These are phyloP conservation scores for Ophiostoma quercus DNA, from an alignment of 2,329 filamentous ascomycete species.

Conservation along the genomic window DNA sequence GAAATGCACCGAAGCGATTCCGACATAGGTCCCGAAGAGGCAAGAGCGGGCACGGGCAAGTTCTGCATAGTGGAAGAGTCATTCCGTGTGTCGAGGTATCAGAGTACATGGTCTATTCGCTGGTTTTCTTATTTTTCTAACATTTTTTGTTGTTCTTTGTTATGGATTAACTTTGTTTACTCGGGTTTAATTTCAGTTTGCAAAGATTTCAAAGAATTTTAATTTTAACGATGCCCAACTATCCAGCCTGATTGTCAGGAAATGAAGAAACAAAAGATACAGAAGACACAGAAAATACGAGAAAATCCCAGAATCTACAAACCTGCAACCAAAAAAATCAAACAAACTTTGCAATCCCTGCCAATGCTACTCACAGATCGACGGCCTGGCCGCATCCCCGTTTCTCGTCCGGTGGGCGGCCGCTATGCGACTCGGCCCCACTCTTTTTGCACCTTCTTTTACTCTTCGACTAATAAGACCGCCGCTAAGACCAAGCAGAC, in stretches of 20 bases:
- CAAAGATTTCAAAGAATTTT: background rate
- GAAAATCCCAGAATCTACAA: background rate
- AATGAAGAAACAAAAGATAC: background rate
- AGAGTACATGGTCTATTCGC: background rate
- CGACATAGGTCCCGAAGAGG: background rate
- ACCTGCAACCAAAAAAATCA: background rate
- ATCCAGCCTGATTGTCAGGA: too few species aligned
- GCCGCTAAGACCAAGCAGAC: background rate
- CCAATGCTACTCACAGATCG: conserved; percentile 14
- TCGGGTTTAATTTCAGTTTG: background rate
- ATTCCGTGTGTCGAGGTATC: background rate
- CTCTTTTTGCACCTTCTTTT: background rate
- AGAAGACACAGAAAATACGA: background rate
- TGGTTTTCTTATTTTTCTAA: background rate
- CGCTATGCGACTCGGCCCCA: conserved; percentile 13
- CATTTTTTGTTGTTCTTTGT: background rate
- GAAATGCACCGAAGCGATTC: background rate
- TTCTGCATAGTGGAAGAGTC: background rate
- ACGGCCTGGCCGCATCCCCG: conserved; percentile 20
- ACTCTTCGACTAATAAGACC: background rate
- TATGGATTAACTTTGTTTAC: background rate
- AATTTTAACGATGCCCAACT: background rate
- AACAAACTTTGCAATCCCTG: background rate
- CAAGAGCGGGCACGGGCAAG: background rate
- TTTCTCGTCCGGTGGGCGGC: conserved; percentile 21